Evolutionary conservation across 2,329 filamentous ascomycete species (phyloP), one percentile per base, ranked within the genome.

Genomic region (Nakataea oryzae): DNA sequence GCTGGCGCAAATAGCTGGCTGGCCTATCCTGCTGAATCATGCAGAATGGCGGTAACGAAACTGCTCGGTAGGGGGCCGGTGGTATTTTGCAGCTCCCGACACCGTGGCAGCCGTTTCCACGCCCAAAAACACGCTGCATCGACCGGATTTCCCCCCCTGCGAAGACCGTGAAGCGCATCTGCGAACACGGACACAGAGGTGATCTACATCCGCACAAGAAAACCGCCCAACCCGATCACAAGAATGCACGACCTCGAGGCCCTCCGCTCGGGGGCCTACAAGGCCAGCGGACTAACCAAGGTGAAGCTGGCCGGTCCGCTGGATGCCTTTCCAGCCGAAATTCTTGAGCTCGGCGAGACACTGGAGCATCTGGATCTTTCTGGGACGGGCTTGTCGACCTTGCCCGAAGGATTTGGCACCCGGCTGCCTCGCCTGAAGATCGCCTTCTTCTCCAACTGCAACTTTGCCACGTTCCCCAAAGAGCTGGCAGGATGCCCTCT

Each of bases 341-440:
- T 81, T 32, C 66, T 79, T 8, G 67, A 73, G 8, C 70, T 77
- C 27, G 76, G 75, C 47, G 66, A 70, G 24, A 75, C 74, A 3
- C 74, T 81, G 27, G 73, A 76, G 64, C 74, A 76, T 57, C 74
- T 81, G 11, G 79, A 81, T 65, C 74, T 81, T n/a, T 81, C 79
- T 0, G 74, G 73, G 14, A 80, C 77, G 0, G 72, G 72, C 0
- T 70, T 81, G 4, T 74, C 75, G 14, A 66, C 68, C 4, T 69
- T 81, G 9, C 78, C 78, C 1, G 64, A 71, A 5, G 70, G 74
- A 56, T 71, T 81, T 59, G 68, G 70, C 54, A 64, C 62, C 11
- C 69, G 70, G 24, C 67, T 81, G 21, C 74, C 74, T 57, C 74
- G 74, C 50, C 77, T 81, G 58, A 77, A 76, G 66, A 71, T 79